Evolutionary conservation across 2,329 filamentous ascomycete species (phyloP).

Genomic region (Ophiostoma sp.): DNA sequence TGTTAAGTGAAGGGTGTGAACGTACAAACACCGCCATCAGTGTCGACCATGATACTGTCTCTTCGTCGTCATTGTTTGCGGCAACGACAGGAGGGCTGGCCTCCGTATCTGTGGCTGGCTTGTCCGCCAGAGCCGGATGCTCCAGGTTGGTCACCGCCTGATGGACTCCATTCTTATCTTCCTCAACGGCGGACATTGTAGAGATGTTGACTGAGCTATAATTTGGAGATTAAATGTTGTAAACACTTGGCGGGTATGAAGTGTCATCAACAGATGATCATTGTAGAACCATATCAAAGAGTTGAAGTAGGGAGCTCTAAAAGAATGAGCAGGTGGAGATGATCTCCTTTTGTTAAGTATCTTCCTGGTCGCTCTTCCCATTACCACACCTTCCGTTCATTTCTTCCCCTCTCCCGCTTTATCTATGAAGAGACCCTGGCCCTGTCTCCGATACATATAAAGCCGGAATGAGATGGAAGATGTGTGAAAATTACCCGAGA

Average conservation of each 20-base stretch:
- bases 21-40: not conserved
- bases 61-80: not conserved
- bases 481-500: not conserved
- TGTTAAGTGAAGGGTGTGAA: not conserved
- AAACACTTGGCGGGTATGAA: not conserved
- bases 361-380: not conserved
- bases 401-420: not conserved
- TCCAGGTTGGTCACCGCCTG: not conserved
- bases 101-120: not conserved
- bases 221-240: not conserved
- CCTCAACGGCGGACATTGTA: not conserved
- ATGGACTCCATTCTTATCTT: not conserved
- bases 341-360: not conserved
- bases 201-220: not conserved
- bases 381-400: not conserved
- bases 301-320: too few relatives aligned
- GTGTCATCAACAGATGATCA: not conserved
- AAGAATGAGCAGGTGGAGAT: not conserved
- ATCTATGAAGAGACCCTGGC: not conserved
- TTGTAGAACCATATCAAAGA: not conserved
- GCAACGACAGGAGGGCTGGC: not conserved
- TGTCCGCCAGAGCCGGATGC: not conserved
- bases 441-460: not conserved
- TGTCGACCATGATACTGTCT: not conserved
- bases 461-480: not conserved